Base-by-base conservation (phyloP, 108 stramenopile species). In the Chaetoceros tenuissimus region DNA sequence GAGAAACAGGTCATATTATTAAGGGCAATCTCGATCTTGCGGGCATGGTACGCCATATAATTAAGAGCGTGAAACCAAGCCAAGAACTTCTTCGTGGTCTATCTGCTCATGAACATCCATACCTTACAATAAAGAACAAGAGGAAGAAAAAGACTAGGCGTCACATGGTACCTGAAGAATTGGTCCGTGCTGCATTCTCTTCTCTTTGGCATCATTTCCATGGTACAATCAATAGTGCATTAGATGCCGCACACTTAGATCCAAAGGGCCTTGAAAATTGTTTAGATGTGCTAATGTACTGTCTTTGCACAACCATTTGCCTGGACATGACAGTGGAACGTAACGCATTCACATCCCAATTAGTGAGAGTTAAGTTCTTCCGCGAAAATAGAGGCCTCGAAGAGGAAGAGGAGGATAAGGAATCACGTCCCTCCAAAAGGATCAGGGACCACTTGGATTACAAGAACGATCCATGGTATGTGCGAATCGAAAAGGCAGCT, bases 201-300 rank as follows among this genome's bases (percentile, higher is more conserved):
- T 67, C 77, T 19, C 81, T 64, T 30, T 91, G 85, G 84, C 79
- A 84, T 59, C 74, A 81, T 44, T 80, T 85, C 56, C 84, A 91
- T 71, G 76, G 81, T 18, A 58, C 85, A 10, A 78, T 89, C 67
- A 85, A 82, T 54, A 63, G 74, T 1, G 57, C 66, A 18, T 46
- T 87, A 5, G 85, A 91, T 63, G 75, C 60, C 28, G 88, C 89
- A 8, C 85, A 81, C 44, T 55, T 84, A 59, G 94, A 94, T 56
- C 62, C 71, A 24, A 53, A 73, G 46, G 79, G 73, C n/a, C 59
- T 89, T 54, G 72, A 78, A 30, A 66, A 70, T 26, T 81, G 73
- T 50, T 59, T 90, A 24, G 80, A 87, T 46, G 57, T 94, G 23
- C 74, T 98, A 1, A 67, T 82, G 61, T 81, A 89, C 58, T 69